Conservation (phyloP, 2,329 filamentous ascomycete genomes). For the Beauveria pseudobassiana region DNA sequence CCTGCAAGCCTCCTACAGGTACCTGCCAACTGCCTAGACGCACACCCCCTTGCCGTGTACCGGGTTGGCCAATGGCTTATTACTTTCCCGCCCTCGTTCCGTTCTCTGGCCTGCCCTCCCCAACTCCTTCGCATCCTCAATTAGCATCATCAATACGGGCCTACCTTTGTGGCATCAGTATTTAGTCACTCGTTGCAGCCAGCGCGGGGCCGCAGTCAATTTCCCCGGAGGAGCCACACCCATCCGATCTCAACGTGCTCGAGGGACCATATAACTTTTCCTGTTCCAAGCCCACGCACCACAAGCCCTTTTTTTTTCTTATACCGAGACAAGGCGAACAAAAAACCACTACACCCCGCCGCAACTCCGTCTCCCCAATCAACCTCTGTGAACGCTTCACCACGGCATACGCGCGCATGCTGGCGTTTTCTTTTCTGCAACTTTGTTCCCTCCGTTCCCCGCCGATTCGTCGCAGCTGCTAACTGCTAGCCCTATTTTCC, state of each 20-base stretch:
- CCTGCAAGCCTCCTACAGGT: neutral
- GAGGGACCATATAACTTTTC: constrained; percentile 6
- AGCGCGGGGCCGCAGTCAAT: neutral
- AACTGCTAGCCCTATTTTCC: neutral
- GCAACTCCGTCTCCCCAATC: neutral
- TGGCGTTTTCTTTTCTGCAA: neutral
- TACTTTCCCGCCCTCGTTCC: neutral
- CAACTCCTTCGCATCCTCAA: neutral
- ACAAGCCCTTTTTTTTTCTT: constrained; percentile 7
- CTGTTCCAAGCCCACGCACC: neutral
- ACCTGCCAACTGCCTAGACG: neutral
- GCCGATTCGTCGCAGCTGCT: neutral
- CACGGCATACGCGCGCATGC: constrained; percentile 8
- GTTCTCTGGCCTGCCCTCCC: neutral
- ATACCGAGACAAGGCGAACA: constrained; percentile 14
- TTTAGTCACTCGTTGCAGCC: neutral
- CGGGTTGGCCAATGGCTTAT: neutral
- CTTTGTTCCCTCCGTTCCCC: neutral
- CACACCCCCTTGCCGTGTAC: constrained; percentile 4
- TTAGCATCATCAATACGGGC: neutral
- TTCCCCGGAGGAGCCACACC: neutral
- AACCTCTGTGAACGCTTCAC: constrained; percentile 7
- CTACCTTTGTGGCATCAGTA: neutral
- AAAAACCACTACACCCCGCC: constrained; percentile 1
- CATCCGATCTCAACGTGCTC: constrained; percentile 4